These are phyloP conservation scores for Nephelium lappaceum DNA, from an alignment of 345 rosid species.

Conservation along the genomic window DNA sequence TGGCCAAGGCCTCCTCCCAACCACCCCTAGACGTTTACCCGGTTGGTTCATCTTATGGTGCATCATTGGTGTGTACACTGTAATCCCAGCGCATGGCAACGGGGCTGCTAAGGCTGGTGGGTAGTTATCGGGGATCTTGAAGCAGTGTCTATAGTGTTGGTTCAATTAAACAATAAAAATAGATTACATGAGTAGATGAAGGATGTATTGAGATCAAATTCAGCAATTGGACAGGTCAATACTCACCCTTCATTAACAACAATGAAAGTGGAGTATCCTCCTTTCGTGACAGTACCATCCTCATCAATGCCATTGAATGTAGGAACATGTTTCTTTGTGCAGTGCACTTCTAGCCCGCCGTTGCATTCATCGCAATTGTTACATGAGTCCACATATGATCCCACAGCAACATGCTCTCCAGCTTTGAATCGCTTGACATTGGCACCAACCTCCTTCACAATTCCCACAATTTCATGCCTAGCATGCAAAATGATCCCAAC, in stretches of 20 bases:
- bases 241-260: constrained; percentile 38
- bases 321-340: constrained; percentile 28
- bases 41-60: constrained; percentile 47
- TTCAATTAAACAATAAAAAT: too few relatives aligned
- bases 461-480: constrained; percentile 44
- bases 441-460: constrained; percentile 34
- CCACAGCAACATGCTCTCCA: constrained; percentile 43
- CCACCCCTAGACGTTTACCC: constrained; percentile 44
- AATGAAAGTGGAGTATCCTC: constrained; percentile 45
- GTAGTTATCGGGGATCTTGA: constrained; percentile 43
- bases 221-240: neutral
- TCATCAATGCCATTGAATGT: constrained; percentile 39
- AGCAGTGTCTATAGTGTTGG: constrained; percentile 38
- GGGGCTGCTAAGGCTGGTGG: constrained; percentile 47
- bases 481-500: too few relatives aligned
- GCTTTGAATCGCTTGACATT: constrained; percentile 27
- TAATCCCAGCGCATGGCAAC: constrained; percentile 47
- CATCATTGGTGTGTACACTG: constrained; percentile 46
- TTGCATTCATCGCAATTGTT: constrained; percentile 36
- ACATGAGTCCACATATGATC: constrained; percentile 35
- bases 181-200: too few relatives aligned
- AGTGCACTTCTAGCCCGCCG: constrained; percentile 30
- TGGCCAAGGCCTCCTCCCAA: constrained; percentile 56
- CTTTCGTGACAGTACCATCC: constrained; percentile 46
- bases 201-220: too few relatives aligned